These are phyloP conservation scores for Alternaria arbusti DNA, from an alignment of 2,329 filamentous ascomycete genomes.

Conservation along the genomic window DNA sequence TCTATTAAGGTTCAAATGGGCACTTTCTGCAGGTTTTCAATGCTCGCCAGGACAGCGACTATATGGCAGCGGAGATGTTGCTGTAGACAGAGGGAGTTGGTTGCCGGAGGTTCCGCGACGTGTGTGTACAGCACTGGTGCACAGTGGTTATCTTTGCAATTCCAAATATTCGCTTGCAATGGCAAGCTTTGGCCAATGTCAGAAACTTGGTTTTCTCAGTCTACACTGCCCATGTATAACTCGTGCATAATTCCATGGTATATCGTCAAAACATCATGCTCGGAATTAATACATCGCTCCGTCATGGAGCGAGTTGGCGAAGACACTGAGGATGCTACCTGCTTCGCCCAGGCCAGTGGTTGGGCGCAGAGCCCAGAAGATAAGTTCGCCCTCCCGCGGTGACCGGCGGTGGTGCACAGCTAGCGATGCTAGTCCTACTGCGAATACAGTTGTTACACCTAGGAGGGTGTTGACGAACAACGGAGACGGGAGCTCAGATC, in stretches of 20 bases:
- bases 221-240: background rate
- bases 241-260: background rate
- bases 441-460: slow-evolving; percentile 26
- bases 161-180: background rate
- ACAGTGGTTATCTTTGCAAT: background rate
- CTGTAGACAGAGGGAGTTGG: background rate
- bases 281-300: slow-evolving; percentile 16
- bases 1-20: background rate
- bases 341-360: slow-evolving; percentile 38
- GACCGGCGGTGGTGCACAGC: slow-evolving; percentile 42
- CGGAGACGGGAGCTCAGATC: slow-evolving; percentile 39
- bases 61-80: background rate
- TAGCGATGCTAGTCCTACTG: slow-evolving; percentile 34
- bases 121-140: background rate
- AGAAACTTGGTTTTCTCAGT: slow-evolving; percentile 2
- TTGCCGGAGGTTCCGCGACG: background rate
- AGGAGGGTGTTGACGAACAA: slow-evolving; percentile 33
- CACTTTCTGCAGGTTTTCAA: background rate
- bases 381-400: slow-evolving; percentile 39
- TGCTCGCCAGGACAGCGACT: background rate
- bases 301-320: slow-evolving; percentile 34
- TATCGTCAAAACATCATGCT: background rate
- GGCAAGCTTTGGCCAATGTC: slow-evolving; percentile 1
- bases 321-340: slow-evolving; percentile 39
- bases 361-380: slow-evolving; percentile 44